Base-by-base conservation (phyloP, 345 rosid species). In the Brassica nigra region DNA sequence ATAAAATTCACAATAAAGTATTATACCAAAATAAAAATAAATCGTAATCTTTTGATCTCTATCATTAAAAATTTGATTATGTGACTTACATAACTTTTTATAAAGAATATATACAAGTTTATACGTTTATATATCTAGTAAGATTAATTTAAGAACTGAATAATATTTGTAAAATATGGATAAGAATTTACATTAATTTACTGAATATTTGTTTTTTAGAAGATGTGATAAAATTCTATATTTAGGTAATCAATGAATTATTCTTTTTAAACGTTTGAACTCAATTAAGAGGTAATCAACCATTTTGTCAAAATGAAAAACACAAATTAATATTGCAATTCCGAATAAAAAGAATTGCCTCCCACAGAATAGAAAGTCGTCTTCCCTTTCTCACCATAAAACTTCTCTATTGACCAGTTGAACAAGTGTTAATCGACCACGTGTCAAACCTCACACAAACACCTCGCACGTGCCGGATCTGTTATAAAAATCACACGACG, bases 311-410 rank as follows among this genome's bases (percentile, higher is more conserved):
- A 39, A 39, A 39, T 8, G 9, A 37, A 37, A 37, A 37, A 37
- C 44, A 37, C 44, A 37, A 39, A 39, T 9, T 39, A 39, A 39
- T 39, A 77, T 37, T 55, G 16, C 36, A 39, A 55, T 8, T 37
- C 67, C 76, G 70, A 62, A 70, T 6, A 0, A 70, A 34, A 49
- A 27, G 66, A 71, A 14, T 70, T 52, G 36, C 33, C 23, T 30
- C 5, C 15, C 54, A 73, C 42, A 55, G 70, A 80, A 18, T 63
- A 80, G 72, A 70, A 75, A 80, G 76, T 78, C 70, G 44, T 59
- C 18, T 18, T 68, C 34, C 47, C 8, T 73, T 78, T 68, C 82
- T 72, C 61, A 78, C 76, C 68, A 72, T 71, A 33, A 16, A 71
- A 78, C 1, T 72, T 42, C 0, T 49, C 18, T 18, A 39, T 73